These are phyloP conservation scores for Polyrhizophydium stewartii DNA, from an alignment of 371 early-diverging fungal genomes.

Conservation along the genomic window DNA sequence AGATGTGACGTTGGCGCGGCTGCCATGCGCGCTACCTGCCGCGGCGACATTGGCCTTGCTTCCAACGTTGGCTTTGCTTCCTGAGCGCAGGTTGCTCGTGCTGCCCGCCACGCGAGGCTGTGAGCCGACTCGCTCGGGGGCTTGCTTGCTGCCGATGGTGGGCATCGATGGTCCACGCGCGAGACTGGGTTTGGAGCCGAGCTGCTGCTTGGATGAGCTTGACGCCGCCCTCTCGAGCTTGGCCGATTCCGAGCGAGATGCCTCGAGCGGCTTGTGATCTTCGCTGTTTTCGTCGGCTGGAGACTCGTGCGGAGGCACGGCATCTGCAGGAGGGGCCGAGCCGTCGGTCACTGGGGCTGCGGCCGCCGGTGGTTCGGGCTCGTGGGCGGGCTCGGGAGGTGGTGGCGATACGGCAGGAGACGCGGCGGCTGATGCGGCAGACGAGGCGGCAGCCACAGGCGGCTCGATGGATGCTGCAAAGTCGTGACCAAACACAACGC, in stretches of 20 bases:
- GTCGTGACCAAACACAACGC: conserved; percentile 38
- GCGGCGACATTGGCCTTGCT: neutral
- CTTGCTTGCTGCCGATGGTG: neutral
- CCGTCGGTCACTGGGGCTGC: too few species aligned
- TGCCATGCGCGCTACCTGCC: too few species aligned
- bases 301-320: neutral
- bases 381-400: neutral
- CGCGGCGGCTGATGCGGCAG: neutral
- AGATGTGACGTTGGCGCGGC: too few species aligned
- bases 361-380: too few species aligned
- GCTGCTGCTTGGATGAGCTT: too few species aligned
- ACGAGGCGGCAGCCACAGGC: neutral
- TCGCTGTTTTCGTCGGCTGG: neutral
- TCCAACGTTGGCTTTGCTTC: neutral
- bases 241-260: neutral
- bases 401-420: neutral
- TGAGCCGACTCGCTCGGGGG: too few species aligned
- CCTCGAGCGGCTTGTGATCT: neutral
- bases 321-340: too few species aligned
- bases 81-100: too few species aligned
- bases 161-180: neutral
- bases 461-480: neutral
- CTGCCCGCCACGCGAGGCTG: too few species aligned
- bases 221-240: neutral
- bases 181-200: neutral